Conservation (phyloP, 202 grass and related monocot genomes). For the Panicum hallii region DNA sequence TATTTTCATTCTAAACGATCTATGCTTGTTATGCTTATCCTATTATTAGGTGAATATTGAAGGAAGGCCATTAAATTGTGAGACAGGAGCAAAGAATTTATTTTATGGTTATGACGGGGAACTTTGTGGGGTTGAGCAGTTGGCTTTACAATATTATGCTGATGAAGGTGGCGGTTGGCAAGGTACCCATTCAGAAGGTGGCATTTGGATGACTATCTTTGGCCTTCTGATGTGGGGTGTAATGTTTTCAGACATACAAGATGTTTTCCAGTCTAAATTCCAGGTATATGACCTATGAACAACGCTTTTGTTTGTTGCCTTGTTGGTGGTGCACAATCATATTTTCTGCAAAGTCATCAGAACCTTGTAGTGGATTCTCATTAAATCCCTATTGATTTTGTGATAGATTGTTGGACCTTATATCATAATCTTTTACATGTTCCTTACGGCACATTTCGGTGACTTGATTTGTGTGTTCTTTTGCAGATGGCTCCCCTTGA, state of each 20-base stretch:
- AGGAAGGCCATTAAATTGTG: slow-evolving; percentile 78
- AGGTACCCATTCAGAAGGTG: slow-evolving; percentile 90
- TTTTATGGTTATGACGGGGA: slow-evolving; percentile 91
- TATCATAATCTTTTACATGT: slow-evolving; percentile 12
- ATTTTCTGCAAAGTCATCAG: not conserved
- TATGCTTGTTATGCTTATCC: slow-evolving; percentile 9
- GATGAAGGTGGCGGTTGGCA: slow-evolving; percentile 85
- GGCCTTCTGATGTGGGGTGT: slow-evolving; percentile 96
- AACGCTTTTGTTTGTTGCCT: not conserved
- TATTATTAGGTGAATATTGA: slow-evolving; percentile 67
- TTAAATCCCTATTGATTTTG: not conserved
- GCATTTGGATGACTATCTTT: slow-evolving; percentile 96
- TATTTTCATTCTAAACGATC: slow-evolving; percentile 19
- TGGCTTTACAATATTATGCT: slow-evolving; percentile 93
- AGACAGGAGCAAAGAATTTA: slow-evolving; percentile 76
- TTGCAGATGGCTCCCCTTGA: slow-evolving; percentile 83
- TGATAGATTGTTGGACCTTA: slow-evolving; percentile 3
- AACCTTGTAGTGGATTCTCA: slow-evolving; percentile 21
- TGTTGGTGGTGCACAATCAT: not conserved
- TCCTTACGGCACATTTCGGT: not conserved
- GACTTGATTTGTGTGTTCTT: slow-evolving; percentile 19
- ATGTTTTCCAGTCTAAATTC: slow-evolving; percentile 96
- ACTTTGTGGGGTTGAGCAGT: slow-evolving; percentile 78
- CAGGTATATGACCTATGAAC: slow-evolving; percentile 54
- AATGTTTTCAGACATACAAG: slow-evolving; percentile 71